Evolutionary conservation across 129 eudicot species (phyloP), one percentile per base, ranked within the genome.

Genomic region (Centella asiatica): DNA sequence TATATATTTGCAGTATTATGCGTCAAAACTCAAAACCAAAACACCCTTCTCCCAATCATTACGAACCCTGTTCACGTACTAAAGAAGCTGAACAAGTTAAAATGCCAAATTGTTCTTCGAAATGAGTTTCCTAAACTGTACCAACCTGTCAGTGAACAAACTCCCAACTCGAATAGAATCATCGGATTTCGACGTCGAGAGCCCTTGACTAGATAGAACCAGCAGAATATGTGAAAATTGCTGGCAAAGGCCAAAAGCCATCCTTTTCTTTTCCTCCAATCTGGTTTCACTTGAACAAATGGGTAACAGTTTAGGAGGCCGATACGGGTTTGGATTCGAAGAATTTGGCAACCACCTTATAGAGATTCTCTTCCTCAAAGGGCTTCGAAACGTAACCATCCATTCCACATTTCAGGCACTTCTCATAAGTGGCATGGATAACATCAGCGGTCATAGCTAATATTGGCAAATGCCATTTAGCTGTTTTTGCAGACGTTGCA

Each of bases 371-470:
- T 70, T 84, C 96, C 36, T 79, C 83, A 57, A 88, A 88, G 14
- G 96, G 96, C 52, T 88, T 88, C 11, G 94, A 82, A 6, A 88
- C 96, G 29, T 88, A 85, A 4, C 94, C 94, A 31, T 88, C 90
- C 96, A 88, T 88, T 10, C 94, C 94, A 40, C 79, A 72, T 50
- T 80, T 73, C 64, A 81, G 66, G 76, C 96, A 88, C 61, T 88
- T 77, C 44, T 88, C 89, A 15, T 74, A 67, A 19, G 96, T 88
- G 20, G 94, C 96, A n/a, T 88, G 89, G 66, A 88, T 84, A 26
- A 88, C 96, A 71, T 88, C 96, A 6, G 96, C 96, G 4, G 96
- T 88, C 96, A 88, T 88, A 49, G 96, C 96, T 64, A 88, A 63
- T 51, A 88, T 79, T 15, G 96, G 96, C 36, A 88, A 61, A 62